Conservation (phyloP, 164 flowering plant genomes). For the Tetracentron sinense region DNA sequence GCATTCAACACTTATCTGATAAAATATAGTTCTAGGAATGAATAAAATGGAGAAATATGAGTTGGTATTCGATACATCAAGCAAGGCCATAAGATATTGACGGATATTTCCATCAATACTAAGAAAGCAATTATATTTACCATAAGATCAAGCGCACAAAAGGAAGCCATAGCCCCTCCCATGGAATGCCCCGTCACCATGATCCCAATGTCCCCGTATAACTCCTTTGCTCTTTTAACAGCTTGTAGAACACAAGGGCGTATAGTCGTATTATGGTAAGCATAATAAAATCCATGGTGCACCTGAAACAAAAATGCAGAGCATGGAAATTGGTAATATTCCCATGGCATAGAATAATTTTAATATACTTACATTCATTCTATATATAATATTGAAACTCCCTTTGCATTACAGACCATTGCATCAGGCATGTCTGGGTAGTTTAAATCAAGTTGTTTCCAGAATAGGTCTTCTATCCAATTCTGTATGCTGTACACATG, state of each 20-base stretch:
- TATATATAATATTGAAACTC: background rate
- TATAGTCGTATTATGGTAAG: slow-evolving; percentile 87
- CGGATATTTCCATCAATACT: background rate
- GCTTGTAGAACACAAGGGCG: slow-evolving; percentile 68
- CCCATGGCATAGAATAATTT: background rate
- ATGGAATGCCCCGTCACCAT: slow-evolving; percentile 97
- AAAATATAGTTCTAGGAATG: too few relatives aligned
- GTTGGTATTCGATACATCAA: background rate
- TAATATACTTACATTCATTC: background rate
- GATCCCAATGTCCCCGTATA: slow-evolving; percentile 60
- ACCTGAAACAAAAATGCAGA: slow-evolving; percentile 49
- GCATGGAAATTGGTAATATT: background rate
- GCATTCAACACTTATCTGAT: background rate
- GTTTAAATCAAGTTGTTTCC: slow-evolving; percentile 89
- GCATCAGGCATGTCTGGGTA: slow-evolving; percentile 92
- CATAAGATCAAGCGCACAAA: slow-evolving; percentile 83
- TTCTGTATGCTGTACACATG: slow-evolving; percentile 71
- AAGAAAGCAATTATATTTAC: slow-evolving; percentile 32
- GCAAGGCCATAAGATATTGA: background rate
- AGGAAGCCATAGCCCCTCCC: slow-evolving; percentile 99
- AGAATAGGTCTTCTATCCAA: slow-evolving; percentile 87
- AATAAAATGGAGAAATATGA: too few relatives aligned
- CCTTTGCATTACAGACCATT: slow-evolving; percentile 46
- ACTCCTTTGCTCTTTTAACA: slow-evolving; percentile 54
- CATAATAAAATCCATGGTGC: slow-evolving; percentile 89